phyloP scores from a whole-genome alignment of 2,329 filamentous ascomycete genomes.

The Neonectria hederae region DNA sequence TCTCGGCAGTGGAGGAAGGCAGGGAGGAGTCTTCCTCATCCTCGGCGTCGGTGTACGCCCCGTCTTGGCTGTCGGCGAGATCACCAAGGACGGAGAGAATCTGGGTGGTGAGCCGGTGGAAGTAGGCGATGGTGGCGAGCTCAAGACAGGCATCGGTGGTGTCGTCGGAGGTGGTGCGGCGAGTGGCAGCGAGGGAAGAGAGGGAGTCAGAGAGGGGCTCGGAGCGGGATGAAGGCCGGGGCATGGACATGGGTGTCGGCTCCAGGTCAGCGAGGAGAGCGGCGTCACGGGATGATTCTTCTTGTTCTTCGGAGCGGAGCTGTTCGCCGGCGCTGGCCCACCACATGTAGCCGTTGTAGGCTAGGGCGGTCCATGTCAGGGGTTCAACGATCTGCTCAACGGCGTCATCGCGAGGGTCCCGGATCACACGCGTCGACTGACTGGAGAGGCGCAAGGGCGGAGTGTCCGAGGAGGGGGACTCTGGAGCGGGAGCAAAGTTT shows the following conservation, averaged over 20 bases:
- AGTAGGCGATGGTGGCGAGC: slow-evolving; percentile 81
- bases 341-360: slow-evolving; percentile 88
- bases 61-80: slow-evolving; percentile 62
- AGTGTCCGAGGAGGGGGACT: slow-evolving; percentile 42
- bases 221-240: slow-evolving; percentile 43
- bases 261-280: slow-evolving; percentile 64
- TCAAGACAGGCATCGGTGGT: slow-evolving; percentile 64
- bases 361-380: slow-evolving; percentile 75
- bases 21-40: slow-evolving; percentile 49
- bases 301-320: slow-evolving; percentile 66
- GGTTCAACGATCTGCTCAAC: slow-evolving; percentile 69
- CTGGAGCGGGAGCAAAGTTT: slow-evolving; percentile 39
- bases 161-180: slow-evolving; percentile 45
- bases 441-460: slow-evolving; percentile 41
- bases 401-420: slow-evolving; percentile 56
- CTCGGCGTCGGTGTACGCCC: slow-evolving; percentile 49
- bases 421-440: slow-evolving; percentile 41
- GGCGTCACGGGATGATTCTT: slow-evolving; percentile 65
- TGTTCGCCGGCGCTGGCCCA: slow-evolving; percentile 87
- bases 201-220: slow-evolving; percentile 55
- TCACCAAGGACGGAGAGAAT: slow-evolving; percentile 71
- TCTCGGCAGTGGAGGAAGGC: slow-evolving; percentile 40
- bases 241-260: slow-evolving; percentile 48
- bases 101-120: slow-evolving; percentile 77
- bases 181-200: slow-evolving; percentile 52